These are phyloP conservation scores for Diversispora epigaea DNA, from an alignment of 192 early-diverging fungal genomes.

Conservation along the genomic window DNA sequence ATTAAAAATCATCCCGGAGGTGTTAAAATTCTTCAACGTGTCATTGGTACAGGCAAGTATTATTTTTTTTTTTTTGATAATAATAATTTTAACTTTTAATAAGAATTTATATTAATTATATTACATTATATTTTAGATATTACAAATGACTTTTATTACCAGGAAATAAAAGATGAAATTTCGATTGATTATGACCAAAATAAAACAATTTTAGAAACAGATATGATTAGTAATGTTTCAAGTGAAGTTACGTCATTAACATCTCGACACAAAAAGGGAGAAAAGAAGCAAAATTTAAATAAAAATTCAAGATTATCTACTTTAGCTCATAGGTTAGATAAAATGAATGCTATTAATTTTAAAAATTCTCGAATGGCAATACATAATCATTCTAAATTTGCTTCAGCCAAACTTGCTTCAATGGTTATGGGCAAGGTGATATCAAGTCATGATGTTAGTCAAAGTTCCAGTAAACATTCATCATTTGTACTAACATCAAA, in stretches of 20 bases:
- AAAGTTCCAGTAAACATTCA: too few relatives aligned
- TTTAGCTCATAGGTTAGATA: background rate
- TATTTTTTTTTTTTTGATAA: background rate
- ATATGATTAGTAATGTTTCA: too few relatives aligned
- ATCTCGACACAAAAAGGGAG: too few relatives aligned
- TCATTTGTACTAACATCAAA: background rate
- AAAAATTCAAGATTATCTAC: background rate
- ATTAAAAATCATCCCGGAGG: slow-evolving; percentile 27
- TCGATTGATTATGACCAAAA: too few relatives aligned
- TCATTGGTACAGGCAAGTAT: slow-evolving; percentile 10
- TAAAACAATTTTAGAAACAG: too few relatives aligned
- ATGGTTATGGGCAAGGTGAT: background rate
- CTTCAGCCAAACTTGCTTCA: background rate
- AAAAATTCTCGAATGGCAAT: background rate
- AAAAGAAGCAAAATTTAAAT: too few relatives aligned
- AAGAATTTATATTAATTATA: too few relatives aligned
- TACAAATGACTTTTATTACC: too few relatives aligned
- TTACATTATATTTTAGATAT: too few relatives aligned
- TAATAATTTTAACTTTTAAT: background rate
- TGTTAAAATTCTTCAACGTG: slow-evolving; percentile 18
- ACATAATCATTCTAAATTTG: slow-evolving; percentile 27
- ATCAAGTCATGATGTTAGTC: background rate
- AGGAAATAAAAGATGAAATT: too few relatives aligned
- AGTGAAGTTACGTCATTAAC: too few relatives aligned
- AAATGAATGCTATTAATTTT: slow-evolving; percentile 1